Evolutionary conservation across 140 eudicot genomes (phyloP).

Genomic region (Cichorium intybus): DNA sequence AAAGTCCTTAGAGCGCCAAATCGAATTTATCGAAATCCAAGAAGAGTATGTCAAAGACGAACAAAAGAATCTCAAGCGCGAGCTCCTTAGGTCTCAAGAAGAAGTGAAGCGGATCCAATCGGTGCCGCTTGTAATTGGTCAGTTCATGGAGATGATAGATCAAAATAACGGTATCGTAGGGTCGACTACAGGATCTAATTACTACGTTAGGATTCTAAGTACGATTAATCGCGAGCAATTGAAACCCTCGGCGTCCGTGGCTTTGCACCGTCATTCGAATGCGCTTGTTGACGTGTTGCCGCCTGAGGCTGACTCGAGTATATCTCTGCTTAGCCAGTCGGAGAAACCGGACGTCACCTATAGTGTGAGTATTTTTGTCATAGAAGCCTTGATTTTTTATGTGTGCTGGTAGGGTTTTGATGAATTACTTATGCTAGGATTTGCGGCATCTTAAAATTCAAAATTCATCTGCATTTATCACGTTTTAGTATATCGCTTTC

Average conservation of each 20-base stretch:
- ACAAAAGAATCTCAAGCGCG: constrained; percentile 74
- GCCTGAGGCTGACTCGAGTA: constrained; percentile 88
- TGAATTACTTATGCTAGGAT: neutral
- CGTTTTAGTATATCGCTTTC: neutral
- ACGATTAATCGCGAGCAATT: constrained; percentile 79
- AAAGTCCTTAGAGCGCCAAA: constrained; percentile 63
- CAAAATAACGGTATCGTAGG: constrained; percentile 87
- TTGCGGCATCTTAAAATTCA: neutral
- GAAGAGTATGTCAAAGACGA: constrained; percentile 87
- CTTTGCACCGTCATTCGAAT: constrained; percentile 81
- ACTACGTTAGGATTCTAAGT: constrained; percentile 78
- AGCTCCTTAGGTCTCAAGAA: constrained; percentile 71
- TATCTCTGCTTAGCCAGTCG: constrained; percentile 68
- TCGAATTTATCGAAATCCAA: constrained; percentile 79
- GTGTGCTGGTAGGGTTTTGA: neutral
- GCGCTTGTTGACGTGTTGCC: constrained; percentile 94
- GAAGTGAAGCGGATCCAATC: constrained; percentile 90
- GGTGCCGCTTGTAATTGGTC: constrained; percentile 89
- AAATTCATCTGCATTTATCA: neutral
- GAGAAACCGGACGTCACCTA: constrained; percentile 90
- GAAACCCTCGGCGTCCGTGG: constrained; percentile 86
- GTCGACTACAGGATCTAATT: constrained; percentile 84
- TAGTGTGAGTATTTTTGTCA: constrained; percentile 36
- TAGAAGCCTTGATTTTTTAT: neutral
- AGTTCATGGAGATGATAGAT: constrained; percentile 98